Percentiles rank a stretch among this genome's conserved stretches.
These are phyloP conservation scores for Cytospora mali DNA, from an alignment of 2,329 filamentous ascomycete species.

Conservation along the genomic window DNA sequence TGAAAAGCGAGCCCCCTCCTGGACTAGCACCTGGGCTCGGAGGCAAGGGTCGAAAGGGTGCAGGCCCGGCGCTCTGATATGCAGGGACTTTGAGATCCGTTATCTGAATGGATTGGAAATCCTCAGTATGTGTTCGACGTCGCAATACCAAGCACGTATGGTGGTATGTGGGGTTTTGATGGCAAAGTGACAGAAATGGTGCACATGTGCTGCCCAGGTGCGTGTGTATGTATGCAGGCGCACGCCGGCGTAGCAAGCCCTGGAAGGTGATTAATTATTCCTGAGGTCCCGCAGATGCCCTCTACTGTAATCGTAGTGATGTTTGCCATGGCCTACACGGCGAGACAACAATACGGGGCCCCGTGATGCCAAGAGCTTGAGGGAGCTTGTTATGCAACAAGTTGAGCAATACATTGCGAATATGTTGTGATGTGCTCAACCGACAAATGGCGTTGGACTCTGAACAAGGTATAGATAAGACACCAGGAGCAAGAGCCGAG, in stretches of 20 bases:
- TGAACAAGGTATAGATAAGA: slow-evolving; percentile 12
- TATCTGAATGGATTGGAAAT: slow-evolving; percentile 11
- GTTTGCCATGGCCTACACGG: no score
- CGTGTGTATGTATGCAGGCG: no score
- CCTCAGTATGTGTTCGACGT: not conserved
- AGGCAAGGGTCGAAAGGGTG: not conserved
- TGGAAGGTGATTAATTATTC: no score
- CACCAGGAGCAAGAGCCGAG: not conserved
- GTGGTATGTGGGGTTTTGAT: slow-evolving; percentile 15
- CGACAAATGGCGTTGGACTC: slow-evolving; percentile 1
- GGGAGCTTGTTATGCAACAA: slow-evolving; percentile 14
- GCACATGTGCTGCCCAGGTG: slow-evolving; percentile 7
- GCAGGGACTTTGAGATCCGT: not conserved
- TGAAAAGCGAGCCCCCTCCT: not conserved
- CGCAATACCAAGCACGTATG: slow-evolving; percentile 20
- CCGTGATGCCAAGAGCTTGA: not conserved
- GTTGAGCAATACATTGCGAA: slow-evolving; percentile 24
- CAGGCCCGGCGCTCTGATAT: not conserved
- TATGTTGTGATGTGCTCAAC: slow-evolving; percentile 23
- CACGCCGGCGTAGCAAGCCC: no score
- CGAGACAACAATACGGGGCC: not conserved
- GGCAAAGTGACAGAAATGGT: no score
- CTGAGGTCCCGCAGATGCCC: no score
- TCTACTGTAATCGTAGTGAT: no score
- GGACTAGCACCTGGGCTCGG: slow-evolving; percentile 11